phyloP scores from a whole-genome alignment of 1,284 basidiomycete species.

The Malassezia pachydermatis region DNA sequence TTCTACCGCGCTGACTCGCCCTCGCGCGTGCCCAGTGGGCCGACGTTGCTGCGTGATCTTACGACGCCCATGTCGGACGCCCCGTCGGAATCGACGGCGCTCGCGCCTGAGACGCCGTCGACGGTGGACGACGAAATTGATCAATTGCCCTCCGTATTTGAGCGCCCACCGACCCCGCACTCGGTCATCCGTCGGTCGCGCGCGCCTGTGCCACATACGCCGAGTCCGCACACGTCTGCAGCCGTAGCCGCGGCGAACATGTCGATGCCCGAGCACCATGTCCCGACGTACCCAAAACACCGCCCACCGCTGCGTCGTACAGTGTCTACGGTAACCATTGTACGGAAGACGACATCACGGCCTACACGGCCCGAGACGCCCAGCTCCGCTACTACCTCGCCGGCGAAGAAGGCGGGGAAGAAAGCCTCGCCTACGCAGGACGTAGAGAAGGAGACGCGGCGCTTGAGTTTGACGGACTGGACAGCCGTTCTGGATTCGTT shows the following conservation, averaged over 20 bases:
- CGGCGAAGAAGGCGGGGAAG: not conserved
- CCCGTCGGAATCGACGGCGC: too few relatives aligned
- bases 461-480: constrained; percentile 5
- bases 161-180: constrained; percentile 2
- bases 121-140: too few relatives aligned
- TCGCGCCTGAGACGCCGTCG: too few relatives aligned
- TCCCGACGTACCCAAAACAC: not conserved
- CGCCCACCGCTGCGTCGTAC: constrained; percentile 11
- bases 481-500: constrained; percentile 8
- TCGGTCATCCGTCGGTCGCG: constrained; percentile 3
- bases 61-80: too few relatives aligned
- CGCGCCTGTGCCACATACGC: too few relatives aligned
- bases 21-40: too few relatives aligned
- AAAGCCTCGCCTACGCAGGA: not conserved
- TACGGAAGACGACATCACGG: constrained; percentile 7
- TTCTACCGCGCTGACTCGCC: not conserved
- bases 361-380: too few relatives aligned
- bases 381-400: too few relatives aligned
- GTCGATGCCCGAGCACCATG: not conserved
- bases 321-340: constrained; percentile 15
- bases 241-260: not conserved
- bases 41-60: too few relatives aligned
- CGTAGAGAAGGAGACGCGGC: too few relatives aligned
- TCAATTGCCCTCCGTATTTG: not conserved
- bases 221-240: not conserved